Base-by-base conservation (phyloP, 352 stramenopile species). In the Phytopythium kandeliae region DNA sequence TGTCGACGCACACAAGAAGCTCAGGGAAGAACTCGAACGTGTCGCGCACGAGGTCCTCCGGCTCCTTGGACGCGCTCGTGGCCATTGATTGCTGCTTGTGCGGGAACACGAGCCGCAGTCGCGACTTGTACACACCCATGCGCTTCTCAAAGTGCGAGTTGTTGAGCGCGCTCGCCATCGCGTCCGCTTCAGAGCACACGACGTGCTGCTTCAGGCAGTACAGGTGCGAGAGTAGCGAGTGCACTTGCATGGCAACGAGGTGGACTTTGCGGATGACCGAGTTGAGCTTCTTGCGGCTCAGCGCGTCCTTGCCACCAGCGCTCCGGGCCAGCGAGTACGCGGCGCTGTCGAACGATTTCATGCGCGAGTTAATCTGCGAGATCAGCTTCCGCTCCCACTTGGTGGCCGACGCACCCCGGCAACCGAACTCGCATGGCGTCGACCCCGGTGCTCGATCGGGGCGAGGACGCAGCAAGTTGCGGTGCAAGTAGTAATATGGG, bases 211-310 rank as follows among this genome's bases (percentile, higher is more conserved):
- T 78, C 1, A 88, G 35, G 42, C 79, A 88, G 59, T 85, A 88
- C 9, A 90, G 30, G 51, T 90, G 77, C 1, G 71, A 83, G 11
- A 90, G 63, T 6, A 90, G 53, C 16, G 74, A 86, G 50, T 91
- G 79, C 12, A 91, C 38, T 48, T 90, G 79, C 46, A 90, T 83
- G 0, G 77, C 79, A 30, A 90, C 77, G 15, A 90, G 62, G 54
- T 90, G 79, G 22, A 90, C 52, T 49, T 90, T 90, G 5, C 79
- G 77, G 30, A 90, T 86, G 17, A 80, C 88, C 19, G 79, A 88
- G 58, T 90, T 90, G 65, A 88, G 77, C 51, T 90, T 90, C 65
- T 88, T 88, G 22, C 79, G 79, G 40, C 73, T 90, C 31, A 88
- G 60, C 5, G 82, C 48, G 35, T 87, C 74, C 36, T 82, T 75